Percentiles rank a stretch among this genome's conserved stretches.
These are phyloP conservation scores for Chalaropsis thielavioides DNA, from an alignment of 2,329 filamentous ascomycete species.

Conservation along the genomic window DNA sequence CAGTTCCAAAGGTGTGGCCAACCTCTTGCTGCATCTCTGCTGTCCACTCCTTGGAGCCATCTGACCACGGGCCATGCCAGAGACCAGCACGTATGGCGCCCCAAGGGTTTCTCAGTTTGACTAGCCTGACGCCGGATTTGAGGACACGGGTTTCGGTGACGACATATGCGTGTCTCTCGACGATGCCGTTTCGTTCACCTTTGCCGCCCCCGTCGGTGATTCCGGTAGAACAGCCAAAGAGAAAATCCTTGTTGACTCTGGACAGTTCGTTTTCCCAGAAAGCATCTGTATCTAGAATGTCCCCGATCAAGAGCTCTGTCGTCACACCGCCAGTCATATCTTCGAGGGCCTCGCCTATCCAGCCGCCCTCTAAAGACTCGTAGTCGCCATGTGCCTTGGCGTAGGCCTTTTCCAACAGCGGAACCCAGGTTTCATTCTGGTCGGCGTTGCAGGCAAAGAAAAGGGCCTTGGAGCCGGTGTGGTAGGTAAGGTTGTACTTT, in stretches of 20 bases:
- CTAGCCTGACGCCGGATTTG: constrained; percentile 37
- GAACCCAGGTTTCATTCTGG: constrained; percentile 70
- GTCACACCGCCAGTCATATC: constrained; percentile 51
- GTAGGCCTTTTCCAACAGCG: constrained; percentile 67
- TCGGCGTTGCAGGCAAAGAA: constrained; percentile 66
- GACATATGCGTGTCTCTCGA: constrained; percentile 46
- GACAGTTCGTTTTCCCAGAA: constrained; percentile 71
- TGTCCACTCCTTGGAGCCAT: constrained; percentile 48
- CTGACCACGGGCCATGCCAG: constrained; percentile 46
- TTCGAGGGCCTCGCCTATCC: constrained; percentile 47
- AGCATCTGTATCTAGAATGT: constrained; percentile 46
- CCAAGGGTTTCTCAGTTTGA: constrained; percentile 48
- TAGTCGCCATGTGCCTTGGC: constrained; percentile 75
- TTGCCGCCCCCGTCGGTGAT: constrained; percentile 30
- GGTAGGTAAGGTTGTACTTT: constrained; percentile 55
- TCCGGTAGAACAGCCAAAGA: constrained; percentile 45
- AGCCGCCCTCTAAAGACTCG: constrained; percentile 54
- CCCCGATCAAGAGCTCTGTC: constrained; percentile 48
- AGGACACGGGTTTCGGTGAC: constrained; percentile 27
- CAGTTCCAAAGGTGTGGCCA: constrained; percentile 44
- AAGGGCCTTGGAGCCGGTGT: constrained; percentile 60
- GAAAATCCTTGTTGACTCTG: constrained; percentile 63
- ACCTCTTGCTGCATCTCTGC: constrained; percentile 43
- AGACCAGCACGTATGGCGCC: constrained; percentile 33
- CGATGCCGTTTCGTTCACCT: constrained; percentile 40